A percentile compares a stretch with the other conserved stretches of the same genome.
These are phyloP conservation scores for Zymoseptoria crescenta DNA, from an alignment of 2,329 filamentous ascomycete genomes.

Conservation along the genomic window DNA sequence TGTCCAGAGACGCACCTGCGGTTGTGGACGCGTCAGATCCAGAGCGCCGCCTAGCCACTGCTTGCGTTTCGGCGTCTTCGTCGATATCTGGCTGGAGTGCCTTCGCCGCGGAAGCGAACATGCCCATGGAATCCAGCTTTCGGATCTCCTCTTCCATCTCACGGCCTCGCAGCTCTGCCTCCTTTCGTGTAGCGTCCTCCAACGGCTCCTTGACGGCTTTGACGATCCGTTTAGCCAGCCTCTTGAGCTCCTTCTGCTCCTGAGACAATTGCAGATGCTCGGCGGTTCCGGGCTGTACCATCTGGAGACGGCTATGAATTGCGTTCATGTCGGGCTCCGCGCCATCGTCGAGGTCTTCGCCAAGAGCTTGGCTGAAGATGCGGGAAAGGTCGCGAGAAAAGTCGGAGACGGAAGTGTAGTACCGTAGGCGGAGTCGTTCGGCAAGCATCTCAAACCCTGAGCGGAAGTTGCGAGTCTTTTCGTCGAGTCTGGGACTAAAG, in stretches of 20 bases:
- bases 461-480: constrained; percentile 46
- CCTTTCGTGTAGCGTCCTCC: constrained; percentile 67
- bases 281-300: constrained; percentile 27
- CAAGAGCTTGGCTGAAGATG: constrained; percentile 48
- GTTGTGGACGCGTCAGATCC: constrained; percentile 33
- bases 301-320: constrained; percentile 36
- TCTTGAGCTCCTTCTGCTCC: constrained; percentile 73
- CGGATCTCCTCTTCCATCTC: constrained; percentile 61
- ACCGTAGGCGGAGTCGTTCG: constrained; percentile 46
- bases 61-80: constrained; percentile 26
- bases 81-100: constrained; percentile 41
- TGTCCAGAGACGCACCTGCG: constrained; percentile 27
- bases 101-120: constrained; percentile 38
- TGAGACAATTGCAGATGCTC: constrained; percentile 37
- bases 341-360: constrained; percentile 24
- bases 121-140: constrained; percentile 65
- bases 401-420: constrained; percentile 52
- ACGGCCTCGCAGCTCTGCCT: constrained; percentile 70
- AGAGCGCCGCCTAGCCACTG: constrained; percentile 15
- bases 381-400: constrained; percentile 53
- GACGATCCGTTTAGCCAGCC: constrained; percentile 81
- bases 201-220: constrained; percentile 72
- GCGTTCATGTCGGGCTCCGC: constrained; percentile 29
- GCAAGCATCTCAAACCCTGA: constrained; percentile 47
- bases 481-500: constrained; percentile 49